Base-by-base conservation (phyloP, 495 filamentous ascomycete species). In the Podospora pseudopauciseta region DNA sequence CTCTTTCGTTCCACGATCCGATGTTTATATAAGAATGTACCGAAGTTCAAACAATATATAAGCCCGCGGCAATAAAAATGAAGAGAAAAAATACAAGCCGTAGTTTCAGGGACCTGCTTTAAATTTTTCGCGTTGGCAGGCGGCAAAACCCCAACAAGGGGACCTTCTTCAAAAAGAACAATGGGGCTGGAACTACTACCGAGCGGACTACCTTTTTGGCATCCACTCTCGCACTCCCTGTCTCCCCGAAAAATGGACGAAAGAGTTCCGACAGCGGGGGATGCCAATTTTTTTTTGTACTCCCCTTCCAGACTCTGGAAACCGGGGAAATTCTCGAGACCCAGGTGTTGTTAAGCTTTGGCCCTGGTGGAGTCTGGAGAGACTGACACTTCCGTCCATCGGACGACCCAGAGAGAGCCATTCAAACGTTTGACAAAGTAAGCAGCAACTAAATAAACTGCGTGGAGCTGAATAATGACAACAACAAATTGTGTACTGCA, bases 211-310 rank as follows among this genome's bases (percentile, higher is more conserved):
- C 30, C 30, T 32, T 32, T 32, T 49, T 11, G 39, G 39, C 39
- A 49, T 49, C 39, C 39, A 49, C 39, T 49, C 39, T 49, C 39
- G 13, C 39, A 58, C 55, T 58, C 55, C 55, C 55, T 26, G 39
- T 58, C 19, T 58, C 55, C 23, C 55, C 55, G 55, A 58, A 26
- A 58, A 58, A 58, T 20, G 23, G 23, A 58, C n/a, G 23, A 58
- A 58, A 58, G 6, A 58, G 55, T 58, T 58, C 55, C 55, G 55
- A 58, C 55, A 58, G 55, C 55, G 55, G 55, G 55, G 55, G 55
- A 58, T 49, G 39, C 39, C 39, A 49, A 23, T 23, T 23, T 23
- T 23, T 23, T 23, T 23, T 49, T 3, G 0, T 13, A 49, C 39
- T 49, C 39, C 13, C 39, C 39, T 49, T 49, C 9, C 39, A 49